A percentile compares a stretch with the other conserved stretches of the same genome.
Evolutionary conservation across 257 asterid species (phyloP).

Genomic region (Petunia axillaris): DNA sequence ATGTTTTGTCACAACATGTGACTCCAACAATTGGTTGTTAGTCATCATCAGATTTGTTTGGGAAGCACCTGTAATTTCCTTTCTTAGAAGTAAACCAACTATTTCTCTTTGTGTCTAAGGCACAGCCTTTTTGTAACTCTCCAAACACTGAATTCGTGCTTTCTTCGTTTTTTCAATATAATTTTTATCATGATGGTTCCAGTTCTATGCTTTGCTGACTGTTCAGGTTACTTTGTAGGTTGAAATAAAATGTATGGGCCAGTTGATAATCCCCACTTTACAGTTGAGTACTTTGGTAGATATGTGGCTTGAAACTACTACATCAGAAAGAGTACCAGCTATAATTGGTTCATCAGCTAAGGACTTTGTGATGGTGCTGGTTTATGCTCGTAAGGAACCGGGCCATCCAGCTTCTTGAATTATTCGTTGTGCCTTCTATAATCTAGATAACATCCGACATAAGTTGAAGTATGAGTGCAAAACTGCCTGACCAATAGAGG

Average conservation of each 20-base stretch:
- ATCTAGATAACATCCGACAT: not conserved
- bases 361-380: constrained; percentile 79
- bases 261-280: constrained; percentile 62
- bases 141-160: too few species aligned
- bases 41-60: not conserved
- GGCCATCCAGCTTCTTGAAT: constrained; percentile 41
- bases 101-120: too few species aligned
- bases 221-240: constrained; percentile 51
- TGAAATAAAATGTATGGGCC: constrained; percentile 85
- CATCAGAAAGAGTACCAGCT: constrained; percentile 52
- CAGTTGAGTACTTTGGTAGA: constrained; percentile 67
- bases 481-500: too few species aligned
- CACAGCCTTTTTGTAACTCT: too few species aligned
- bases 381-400: constrained; percentile 54
- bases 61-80: not conserved
- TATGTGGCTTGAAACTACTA: constrained; percentile 64
- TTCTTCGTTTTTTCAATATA: not conserved
- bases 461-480: not conserved
- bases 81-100: not conserved
- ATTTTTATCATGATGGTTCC: not conserved
- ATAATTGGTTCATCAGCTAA: constrained; percentile 80
- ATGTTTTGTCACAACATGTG: too few species aligned
- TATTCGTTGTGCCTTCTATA: not conserved
- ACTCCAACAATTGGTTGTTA: not conserved
- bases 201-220: not conserved